A percentile compares a stretch with the other conserved stretches of the same genome.
These are phyloP conservation scores for Salix exigua DNA, from an alignment of 345 rosid genomes.

Conservation along the genomic window DNA sequence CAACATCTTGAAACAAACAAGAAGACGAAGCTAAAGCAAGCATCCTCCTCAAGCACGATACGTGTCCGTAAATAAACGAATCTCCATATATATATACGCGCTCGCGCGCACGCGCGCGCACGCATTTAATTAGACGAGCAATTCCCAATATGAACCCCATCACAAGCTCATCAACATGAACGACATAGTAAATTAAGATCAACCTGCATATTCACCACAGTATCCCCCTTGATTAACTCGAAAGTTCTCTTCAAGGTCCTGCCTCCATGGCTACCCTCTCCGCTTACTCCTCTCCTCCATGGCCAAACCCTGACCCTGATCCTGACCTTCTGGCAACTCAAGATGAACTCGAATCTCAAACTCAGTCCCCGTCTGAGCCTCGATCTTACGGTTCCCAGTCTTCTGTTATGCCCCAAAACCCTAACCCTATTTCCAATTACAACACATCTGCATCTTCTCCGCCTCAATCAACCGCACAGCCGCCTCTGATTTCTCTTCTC, in stretches of 20 bases:
- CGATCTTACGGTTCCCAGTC: slow-evolving; percentile 53
- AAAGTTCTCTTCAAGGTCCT: neutral
- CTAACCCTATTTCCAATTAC: slow-evolving; percentile 11
- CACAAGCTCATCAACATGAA: neutral
- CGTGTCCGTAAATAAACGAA: slow-evolving; percentile 4
- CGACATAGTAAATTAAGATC: neutral
- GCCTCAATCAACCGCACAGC: slow-evolving; percentile 15
- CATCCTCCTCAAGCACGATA: neutral
- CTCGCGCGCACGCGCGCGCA: too few relatives aligned
- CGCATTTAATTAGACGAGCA: neutral
- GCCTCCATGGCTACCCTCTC: slow-evolving; percentile 74
- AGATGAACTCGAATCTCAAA: slow-evolving; percentile 17
- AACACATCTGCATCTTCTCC: slow-evolving; percentile 19
- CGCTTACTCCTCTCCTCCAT: slow-evolving; percentile 47
- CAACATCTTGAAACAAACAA: too few relatives aligned
- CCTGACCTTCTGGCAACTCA: slow-evolving; percentile 8
- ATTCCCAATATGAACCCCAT: neutral
- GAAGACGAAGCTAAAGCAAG: slow-evolving; percentile 8
- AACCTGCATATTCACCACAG: neutral
- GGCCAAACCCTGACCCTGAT: slow-evolving; percentile 45
- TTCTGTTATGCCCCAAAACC: slow-evolving; percentile 30
- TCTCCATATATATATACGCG: neutral
- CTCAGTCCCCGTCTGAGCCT: slow-evolving; percentile 29
- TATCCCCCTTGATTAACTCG: neutral
- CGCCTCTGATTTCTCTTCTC: slow-evolving; percentile 41